Evolutionary conservation across 208 protist genomes (phyloP), one percentile per base, ranked within the genome.

Genomic region (Herpetomonas tarakana): DNA sequence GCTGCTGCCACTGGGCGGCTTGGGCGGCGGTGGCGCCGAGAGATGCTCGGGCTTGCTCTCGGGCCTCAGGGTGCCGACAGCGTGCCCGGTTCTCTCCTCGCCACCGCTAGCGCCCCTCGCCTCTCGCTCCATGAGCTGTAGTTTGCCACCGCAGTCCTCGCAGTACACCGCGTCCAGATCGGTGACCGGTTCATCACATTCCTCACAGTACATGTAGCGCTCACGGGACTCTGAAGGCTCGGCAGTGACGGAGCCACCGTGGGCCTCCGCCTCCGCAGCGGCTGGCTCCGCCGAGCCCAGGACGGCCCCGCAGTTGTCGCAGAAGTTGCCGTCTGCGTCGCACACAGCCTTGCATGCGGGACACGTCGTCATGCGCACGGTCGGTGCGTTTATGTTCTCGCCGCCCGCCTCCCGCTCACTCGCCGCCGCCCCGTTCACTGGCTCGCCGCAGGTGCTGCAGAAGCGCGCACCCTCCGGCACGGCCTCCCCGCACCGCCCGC

Each of bases 241-340:
- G 2, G 49, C 61, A 18, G 35, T 41, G 9, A 41, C 35, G n/a
- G 9, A 14, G 9, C 35, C 35, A 6, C 35, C 6, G 7, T 46
- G 24, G 7, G 35, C 18, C 12, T 6, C 6, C 29, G 11, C 29
- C 19, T 26, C 24, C 19, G 16, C 16, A 4, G 6, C 45, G 24
- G 49, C 21, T 22, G 61, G 58, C 25, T 80, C 81, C 14, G 59
- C 61, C 39, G 79, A 74, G n/a, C 78, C 83, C 11, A 92, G 57
- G 1, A 74, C 83, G 2, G 75, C 89, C 41, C 86, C 89, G 72
- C 86, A 92, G 66, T 89, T 91, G 61, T 91, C 86, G 52, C 89
- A 91, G 59, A 93, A 91, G 69, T 93, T 91, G 31, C 77, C 82
- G 71, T 92, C 89, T 3, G 73, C 86, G 62, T 88, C 83, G 61